phyloP scores from a whole-genome alignment of 2,329 filamentous ascomycete species.

The Pseudogymnoascus sp. region DNA sequence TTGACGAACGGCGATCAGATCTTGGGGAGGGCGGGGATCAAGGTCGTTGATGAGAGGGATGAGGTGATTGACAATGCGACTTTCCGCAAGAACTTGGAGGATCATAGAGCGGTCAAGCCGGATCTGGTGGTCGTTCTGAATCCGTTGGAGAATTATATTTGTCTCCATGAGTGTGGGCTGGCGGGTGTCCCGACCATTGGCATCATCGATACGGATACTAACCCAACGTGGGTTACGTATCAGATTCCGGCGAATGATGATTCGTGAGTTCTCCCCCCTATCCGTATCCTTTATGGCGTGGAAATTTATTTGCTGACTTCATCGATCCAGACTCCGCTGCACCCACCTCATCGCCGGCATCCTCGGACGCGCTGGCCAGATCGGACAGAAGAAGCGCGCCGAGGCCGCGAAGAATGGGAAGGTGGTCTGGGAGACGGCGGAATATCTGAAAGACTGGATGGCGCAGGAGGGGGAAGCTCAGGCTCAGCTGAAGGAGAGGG shows the following conservation, averaged over 20 bases:
- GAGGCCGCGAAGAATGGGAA: slow-evolving; percentile 53
- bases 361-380: slow-evolving; percentile 74
- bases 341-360: slow-evolving; percentile 77
- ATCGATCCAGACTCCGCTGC: slow-evolving; percentile 61
- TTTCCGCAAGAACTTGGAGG: slow-evolving; percentile 26
- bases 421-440: slow-evolving; percentile 52
- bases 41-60: slow-evolving; percentile 74
- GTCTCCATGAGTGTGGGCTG: slow-evolving; percentile 84
- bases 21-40: slow-evolving; percentile 59
- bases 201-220: slow-evolving; percentile 85
- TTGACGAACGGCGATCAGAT: slow-evolving; percentile 94
- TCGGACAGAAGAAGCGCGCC: slow-evolving; percentile 63
- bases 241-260: slow-evolving; percentile 96
- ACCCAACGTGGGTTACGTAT: slow-evolving; percentile 92
- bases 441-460: slow-evolving; percentile 19
- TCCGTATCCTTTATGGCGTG: neutral
- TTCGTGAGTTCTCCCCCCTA: slow-evolving; percentile 47
- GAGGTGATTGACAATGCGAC: slow-evolving; percentile 28
- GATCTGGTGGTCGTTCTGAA: slow-evolving; percentile 92
- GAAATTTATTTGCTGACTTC: neutral
- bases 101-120: slow-evolving; percentile 64
- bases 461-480: neutral
- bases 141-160: slow-evolving; percentile 81
- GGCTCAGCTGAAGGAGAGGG: neutral
- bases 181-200: slow-evolving; percentile 91